Evolutionary conservation across 495 filamentous ascomycete species (phyloP).

Genomic region (Tricharina praecox): DNA sequence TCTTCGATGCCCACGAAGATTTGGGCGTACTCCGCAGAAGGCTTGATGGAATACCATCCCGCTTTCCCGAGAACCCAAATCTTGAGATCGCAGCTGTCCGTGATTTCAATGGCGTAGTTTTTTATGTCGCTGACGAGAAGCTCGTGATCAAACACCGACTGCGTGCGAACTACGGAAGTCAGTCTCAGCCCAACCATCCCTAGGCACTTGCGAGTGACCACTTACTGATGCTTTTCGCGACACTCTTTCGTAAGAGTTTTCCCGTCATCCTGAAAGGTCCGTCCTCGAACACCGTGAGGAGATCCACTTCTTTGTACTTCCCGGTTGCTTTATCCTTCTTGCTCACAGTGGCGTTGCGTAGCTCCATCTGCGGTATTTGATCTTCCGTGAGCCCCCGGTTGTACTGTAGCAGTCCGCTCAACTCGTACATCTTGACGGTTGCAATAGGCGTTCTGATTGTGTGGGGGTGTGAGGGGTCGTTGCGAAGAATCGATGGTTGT

Average conservation of each 20-base stretch:
- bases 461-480: too few species aligned
- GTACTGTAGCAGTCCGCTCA: background rate
- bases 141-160: background rate
- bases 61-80: constrained; percentile 16
- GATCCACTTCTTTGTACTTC: too few species aligned
- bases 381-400: background rate
- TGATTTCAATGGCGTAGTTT: background rate
- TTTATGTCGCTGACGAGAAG: background rate
- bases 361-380: constrained; percentile 5
- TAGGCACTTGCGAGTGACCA: background rate
- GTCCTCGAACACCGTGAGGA: constrained; percentile 14
- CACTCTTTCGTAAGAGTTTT: constrained; percentile 2
- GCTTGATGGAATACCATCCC: constrained; percentile 17
- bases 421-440: too few species aligned
- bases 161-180: background rate
- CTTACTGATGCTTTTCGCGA: background rate
- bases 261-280: constrained; percentile 16
- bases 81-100: constrained; percentile 4
- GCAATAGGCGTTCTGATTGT: too few species aligned
- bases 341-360: too few species aligned
- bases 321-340: too few species aligned
- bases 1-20: constrained; percentile 11
- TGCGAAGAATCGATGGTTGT: too few species aligned
- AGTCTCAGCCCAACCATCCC: background rate
- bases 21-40: constrained; percentile 7